Evolutionary conservation across 2,329 filamentous ascomycete species (phyloP).

Genomic region (Monilinia polystroma): DNA sequence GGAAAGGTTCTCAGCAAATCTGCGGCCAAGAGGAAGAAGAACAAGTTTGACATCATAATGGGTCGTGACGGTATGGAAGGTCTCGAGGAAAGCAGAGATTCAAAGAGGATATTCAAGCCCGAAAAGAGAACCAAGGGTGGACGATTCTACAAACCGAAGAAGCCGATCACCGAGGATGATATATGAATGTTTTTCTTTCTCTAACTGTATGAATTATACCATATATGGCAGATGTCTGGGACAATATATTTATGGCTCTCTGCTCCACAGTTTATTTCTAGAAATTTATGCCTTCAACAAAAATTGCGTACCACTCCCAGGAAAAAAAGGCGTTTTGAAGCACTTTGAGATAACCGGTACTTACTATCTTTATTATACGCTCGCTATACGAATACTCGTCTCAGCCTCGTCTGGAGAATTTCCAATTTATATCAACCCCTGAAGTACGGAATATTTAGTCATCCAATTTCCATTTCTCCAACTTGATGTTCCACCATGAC

Average conservation of each 20-base stretch:
- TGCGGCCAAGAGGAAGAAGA: constrained; percentile 46
- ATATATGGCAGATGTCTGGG: constrained; percentile 6
- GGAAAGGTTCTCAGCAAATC: constrained; percentile 38
- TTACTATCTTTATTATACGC: too few relatives aligned
- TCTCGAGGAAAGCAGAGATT: constrained; percentile 34
- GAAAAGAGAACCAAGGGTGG: constrained; percentile 41
- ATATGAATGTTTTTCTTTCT: constrained; percentile 22
- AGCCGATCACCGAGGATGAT: constrained; percentile 38
- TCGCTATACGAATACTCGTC: neutral
- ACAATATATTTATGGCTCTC: neutral
- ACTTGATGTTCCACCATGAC: constrained; percentile 4
- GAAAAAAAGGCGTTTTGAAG: neutral
- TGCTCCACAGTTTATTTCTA: constrained; percentile 13
- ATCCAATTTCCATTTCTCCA: constrained; percentile 12
- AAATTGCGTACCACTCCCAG: neutral
- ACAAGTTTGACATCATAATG: constrained; percentile 44
- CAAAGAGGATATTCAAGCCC: constrained; percentile 30
- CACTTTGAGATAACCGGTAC: neutral
- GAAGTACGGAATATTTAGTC: constrained; percentile 2
- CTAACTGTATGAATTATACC: neutral
- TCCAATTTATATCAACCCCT: constrained; percentile 11
- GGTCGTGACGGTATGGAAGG: constrained; percentile 37
- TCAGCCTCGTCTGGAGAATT: constrained; percentile 9
- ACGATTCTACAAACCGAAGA: constrained; percentile 41
- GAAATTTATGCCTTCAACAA: neutral